phyloP scores from a whole-genome alignment of 2,329 filamentous ascomycete genomes.

The Mycosphaerelloides madeirae region DNA sequence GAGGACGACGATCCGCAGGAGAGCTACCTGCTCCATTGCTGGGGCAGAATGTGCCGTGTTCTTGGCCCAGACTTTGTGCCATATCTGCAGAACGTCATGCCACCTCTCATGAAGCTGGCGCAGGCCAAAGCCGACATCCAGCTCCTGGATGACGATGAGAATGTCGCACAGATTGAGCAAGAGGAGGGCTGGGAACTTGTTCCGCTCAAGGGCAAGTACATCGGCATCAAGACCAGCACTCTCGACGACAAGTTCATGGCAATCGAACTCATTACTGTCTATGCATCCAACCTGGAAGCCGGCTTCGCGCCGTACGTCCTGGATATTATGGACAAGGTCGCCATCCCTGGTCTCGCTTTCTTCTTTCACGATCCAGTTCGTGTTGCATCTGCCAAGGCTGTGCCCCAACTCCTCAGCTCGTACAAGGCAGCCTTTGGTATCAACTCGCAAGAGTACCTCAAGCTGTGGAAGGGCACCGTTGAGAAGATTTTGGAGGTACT shows the following conservation, averaged over 20 bases:
- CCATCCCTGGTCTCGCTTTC: constrained; percentile 87
- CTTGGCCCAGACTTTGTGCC: constrained; percentile 85
- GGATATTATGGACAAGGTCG: constrained; percentile 95
- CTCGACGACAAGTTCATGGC: constrained; percentile 99
- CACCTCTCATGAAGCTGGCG: constrained; percentile 82
- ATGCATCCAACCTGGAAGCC: constrained; percentile 90
- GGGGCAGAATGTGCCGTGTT: constrained; percentile 97
- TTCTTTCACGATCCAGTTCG: constrained; percentile 99
- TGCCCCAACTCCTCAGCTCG: constrained; percentile 86
- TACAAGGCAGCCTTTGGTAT: constrained; percentile 89
- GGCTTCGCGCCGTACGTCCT: constrained; percentile 87
- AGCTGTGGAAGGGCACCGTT: constrained; percentile 78
- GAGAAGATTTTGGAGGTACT: constrained; percentile 91
- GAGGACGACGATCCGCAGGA: constrained; percentile 94
- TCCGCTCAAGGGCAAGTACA: constrained; percentile 94
- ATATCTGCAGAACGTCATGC: constrained; percentile 90
- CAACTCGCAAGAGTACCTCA: constrained; percentile 71
- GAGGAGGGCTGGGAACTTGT: constrained; percentile 98
- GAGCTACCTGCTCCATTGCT: constrained; percentile 96
- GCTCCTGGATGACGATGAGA: constrained; percentile 88
- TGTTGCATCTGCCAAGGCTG: constrained; percentile 88
- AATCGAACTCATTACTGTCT: constrained; percentile 96
- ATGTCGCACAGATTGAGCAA: constrained; percentile 85
- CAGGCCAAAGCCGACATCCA: constrained; percentile 97
- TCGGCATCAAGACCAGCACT: constrained; percentile 93